A percentile compares a stretch with the other conserved stretches of the same genome.
Evolutionary conservation across 1,139 yeast genomes (phyloP).

Genomic region (Diutina siamensis): DNA sequence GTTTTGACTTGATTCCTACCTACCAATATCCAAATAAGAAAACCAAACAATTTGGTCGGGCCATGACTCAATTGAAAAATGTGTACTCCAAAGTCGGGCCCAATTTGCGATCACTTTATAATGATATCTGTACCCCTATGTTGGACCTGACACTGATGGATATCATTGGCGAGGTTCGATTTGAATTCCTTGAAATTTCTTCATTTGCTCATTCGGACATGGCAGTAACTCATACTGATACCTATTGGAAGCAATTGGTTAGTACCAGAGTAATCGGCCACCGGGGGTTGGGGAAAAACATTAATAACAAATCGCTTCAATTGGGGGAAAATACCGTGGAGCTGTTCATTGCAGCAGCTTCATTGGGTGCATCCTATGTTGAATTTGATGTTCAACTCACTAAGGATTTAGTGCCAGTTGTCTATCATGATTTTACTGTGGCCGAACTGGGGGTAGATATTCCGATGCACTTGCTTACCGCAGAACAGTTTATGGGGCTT

Average conservation of each 20-base stretch:
- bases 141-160: slow-evolving; percentile 62
- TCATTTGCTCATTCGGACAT: slow-evolving; percentile 68
- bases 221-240: slow-evolving; percentile 59
- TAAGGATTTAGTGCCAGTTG: slow-evolving; percentile 86
- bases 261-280: slow-evolving; percentile 93
- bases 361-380: slow-evolving; percentile 83
- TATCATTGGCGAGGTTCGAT: slow-evolving; percentile 64
- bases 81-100: slow-evolving; percentile 63
- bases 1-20: slow-evolving; percentile 90
- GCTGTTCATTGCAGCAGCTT: slow-evolving; percentile 93
- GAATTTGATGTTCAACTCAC: slow-evolving; percentile 96
- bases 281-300: slow-evolving; percentile 88
- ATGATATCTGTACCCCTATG: slow-evolving; percentile 64
- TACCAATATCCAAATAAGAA: slow-evolving; percentile 36
- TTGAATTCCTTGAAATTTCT: slow-evolving; percentile 62
- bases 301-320: slow-evolving; percentile 65
- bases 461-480: slow-evolving; percentile 87
- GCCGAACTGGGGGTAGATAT: slow-evolving; percentile 95
- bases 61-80: slow-evolving; percentile 61
- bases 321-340: slow-evolving; percentile 94
- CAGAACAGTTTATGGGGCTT: slow-evolving; percentile 77
- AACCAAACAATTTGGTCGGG: slow-evolving; percentile 64
- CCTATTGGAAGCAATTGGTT: slow-evolving; percentile 87
- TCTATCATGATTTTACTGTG: slow-evolving; percentile 89
- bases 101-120: slow-evolving; percentile 56